phyloP scores from a whole-genome alignment of 352 stramenopile genomes.

The Peronospora destructor region DNA sequence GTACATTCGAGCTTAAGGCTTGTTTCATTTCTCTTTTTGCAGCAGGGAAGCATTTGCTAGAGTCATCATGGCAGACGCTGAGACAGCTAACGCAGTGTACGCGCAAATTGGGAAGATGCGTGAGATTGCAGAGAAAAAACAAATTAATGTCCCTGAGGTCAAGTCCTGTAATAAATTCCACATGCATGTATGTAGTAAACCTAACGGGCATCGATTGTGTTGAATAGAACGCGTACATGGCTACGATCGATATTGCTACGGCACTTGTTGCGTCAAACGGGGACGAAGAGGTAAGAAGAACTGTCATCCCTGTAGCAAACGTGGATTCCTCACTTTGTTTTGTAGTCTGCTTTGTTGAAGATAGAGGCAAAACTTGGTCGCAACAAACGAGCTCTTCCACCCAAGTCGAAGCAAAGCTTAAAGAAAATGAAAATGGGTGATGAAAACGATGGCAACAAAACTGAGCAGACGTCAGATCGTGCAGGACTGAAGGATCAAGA shows the following conservation, averaged over 20 bases:
- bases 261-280: conserved; percentile 24
- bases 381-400: conserved; percentile 16
- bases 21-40: conserved; percentile 18
- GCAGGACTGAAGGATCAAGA: conserved; percentile 12
- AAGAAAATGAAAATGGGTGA: conserved; percentile 19
- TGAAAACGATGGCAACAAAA: conserved; percentile 12
- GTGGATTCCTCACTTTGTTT: not conserved
- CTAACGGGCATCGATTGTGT: not conserved
- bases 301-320: not conserved
- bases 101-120: conserved; percentile 22
- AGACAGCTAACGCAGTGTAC: conserved; percentile 19
- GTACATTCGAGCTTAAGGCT: not conserved
- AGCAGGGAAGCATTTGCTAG: not conserved
- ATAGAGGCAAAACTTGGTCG: conserved; percentile 22
- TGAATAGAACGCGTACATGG: conserved; percentile 20
- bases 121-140: conserved; percentile 15
- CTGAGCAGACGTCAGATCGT: not conserved
- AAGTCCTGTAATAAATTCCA: not conserved
- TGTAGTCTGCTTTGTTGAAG: conserved; percentile 24
- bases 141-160: conserved; percentile 25
- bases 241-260: conserved; percentile 20
- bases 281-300: conserved; percentile 20
- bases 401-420: conserved; percentile 9
- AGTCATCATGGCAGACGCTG: conserved; percentile 15
- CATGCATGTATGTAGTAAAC: not conserved